These are phyloP conservation scores for Pulveroboletus sp. DNA, from an alignment of 768 basidiomycete species.

Conservation along the genomic window DNA sequence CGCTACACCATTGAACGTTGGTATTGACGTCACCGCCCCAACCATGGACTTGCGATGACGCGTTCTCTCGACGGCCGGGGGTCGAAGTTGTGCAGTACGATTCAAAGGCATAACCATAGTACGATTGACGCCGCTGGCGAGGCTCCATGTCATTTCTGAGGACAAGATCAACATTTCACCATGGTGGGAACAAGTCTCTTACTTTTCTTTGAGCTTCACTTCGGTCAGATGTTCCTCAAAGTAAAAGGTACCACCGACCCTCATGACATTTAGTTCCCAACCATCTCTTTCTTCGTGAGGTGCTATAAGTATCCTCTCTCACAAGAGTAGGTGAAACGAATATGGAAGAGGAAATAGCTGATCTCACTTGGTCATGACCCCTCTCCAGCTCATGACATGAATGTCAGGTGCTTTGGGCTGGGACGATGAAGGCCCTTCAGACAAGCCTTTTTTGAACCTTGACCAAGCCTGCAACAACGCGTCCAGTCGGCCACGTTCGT, in stretches of 20 bases:
- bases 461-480: conserved; percentile 58
- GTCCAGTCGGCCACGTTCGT: conserved; percentile 67
- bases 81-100: conserved; percentile 69
- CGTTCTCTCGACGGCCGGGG: conserved; percentile 20
- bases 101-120: conserved; percentile 89
- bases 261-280: conserved; percentile 86
- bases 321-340: conserved; percentile 22
- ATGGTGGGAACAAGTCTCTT: conserved; percentile 16
- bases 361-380: conserved; percentile 79
- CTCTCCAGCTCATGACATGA: conserved; percentile 71
- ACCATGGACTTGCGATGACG: conserved; percentile 36
- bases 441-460: conserved; percentile 38
- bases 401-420: conserved; percentile 37
- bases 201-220: conserved; percentile 63
- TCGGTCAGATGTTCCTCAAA: conserved; percentile 71
- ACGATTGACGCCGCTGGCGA: conserved; percentile 61
- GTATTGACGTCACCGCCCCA: conserved; percentile 86
- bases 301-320: conserved; percentile 72
- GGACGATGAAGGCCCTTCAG: conserved; percentile 29
- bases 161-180: conserved; percentile 1
- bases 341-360: conserved; percentile 8
- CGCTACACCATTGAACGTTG: conserved; percentile 87
- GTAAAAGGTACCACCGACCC: conserved; percentile 63
- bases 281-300: conserved; percentile 80
- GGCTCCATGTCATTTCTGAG: conserved; percentile 64